phyloP scores from a whole-genome alignment of 2,329 filamentous ascomycete species.

The Aspergillus unguis region DNA sequence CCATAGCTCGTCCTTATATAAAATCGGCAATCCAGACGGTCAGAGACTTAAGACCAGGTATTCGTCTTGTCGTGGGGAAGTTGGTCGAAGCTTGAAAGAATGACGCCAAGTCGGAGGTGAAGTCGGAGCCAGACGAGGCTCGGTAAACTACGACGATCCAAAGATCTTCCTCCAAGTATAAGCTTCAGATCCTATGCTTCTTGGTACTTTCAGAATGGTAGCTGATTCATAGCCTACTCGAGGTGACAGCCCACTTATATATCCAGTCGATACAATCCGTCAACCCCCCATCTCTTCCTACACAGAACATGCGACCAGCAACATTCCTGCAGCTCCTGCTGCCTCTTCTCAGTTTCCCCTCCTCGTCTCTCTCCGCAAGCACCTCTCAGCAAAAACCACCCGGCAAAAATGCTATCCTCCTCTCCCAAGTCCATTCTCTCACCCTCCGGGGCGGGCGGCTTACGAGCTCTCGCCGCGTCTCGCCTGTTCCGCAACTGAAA shows the following conservation, averaged over 20 bases:
- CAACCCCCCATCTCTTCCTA: not conserved
- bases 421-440: slow-evolving; percentile 69
- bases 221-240: not conserved
- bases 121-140: not conserved
- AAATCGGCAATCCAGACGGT: not conserved
- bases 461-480: slow-evolving; percentile 72
- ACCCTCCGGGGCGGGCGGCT: slow-evolving; percentile 67
- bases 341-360: slow-evolving; percentile 19
- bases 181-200: not conserved
- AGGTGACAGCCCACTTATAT: not conserved
- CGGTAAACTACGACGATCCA: not conserved
- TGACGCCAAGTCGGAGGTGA: slow-evolving; percentile 8
- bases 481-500: slow-evolving; percentile 72
- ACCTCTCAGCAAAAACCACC: slow-evolving; percentile 30
- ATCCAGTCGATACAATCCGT: not conserved
- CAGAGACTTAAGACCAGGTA: not conserved
- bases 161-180: not conserved
- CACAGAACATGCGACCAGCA: slow-evolving; percentile 19
- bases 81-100: not conserved
- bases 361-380: slow-evolving; percentile 18
- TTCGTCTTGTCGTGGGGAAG: not conserved
- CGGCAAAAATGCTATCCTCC: slow-evolving; percentile 53
- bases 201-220: not conserved
- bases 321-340: slow-evolving; percentile 17
- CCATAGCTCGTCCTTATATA: slow-evolving; percentile 24